These are phyloP conservation scores for Wallacemonas sp. DNA, from an alignment of 208 protist species.

Conservation along the genomic window DNA sequence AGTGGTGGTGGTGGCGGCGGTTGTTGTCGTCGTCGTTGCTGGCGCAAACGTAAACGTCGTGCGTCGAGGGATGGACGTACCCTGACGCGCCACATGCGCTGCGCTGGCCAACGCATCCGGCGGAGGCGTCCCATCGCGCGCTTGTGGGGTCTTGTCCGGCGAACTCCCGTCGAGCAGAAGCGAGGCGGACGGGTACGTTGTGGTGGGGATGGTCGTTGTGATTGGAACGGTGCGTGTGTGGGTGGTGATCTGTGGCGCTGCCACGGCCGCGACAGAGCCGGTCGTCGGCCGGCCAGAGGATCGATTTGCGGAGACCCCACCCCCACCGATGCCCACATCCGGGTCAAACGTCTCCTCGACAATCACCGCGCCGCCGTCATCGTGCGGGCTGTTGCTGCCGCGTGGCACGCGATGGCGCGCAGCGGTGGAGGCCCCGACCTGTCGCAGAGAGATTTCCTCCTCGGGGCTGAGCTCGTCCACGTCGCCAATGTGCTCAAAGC, in stretches of 20 bases:
- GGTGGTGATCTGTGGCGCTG: neutral
- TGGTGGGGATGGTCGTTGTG: neutral
- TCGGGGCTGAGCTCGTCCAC: conserved; percentile 59
- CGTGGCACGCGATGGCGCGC: conserved; percentile 49
- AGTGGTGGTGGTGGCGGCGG: neutral
- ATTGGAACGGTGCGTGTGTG: neutral
- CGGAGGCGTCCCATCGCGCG: conserved; percentile 12
- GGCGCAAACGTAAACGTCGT: conserved; percentile 39
- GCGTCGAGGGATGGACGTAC: conserved; percentile 23
- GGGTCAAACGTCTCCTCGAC: conserved; percentile 21
- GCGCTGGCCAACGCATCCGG: conserved; percentile 1
- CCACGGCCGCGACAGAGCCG: neutral
- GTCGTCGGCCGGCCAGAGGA: neutral
- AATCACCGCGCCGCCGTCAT: conserved; percentile 18
- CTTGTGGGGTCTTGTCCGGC: conserved; percentile 40
- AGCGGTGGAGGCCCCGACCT: conserved; percentile 45
- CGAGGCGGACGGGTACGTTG: conserved; percentile 1
- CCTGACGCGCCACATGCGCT: neutral
- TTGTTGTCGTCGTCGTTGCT: neutral
- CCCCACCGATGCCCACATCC: conserved; percentile 2
- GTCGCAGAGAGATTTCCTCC: conserved; percentile 60
- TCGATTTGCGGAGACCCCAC: neutral
- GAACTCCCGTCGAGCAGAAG: conserved; percentile 28
- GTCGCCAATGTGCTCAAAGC: conserved; percentile 80
- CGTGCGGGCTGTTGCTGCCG: conserved; percentile 13